Percentiles rank a stretch among this genome's conserved stretches.
Evolutionary conservation across 768 basidiomycete species (phyloP).

Genomic region (Panaeolus cyanescens): DNA sequence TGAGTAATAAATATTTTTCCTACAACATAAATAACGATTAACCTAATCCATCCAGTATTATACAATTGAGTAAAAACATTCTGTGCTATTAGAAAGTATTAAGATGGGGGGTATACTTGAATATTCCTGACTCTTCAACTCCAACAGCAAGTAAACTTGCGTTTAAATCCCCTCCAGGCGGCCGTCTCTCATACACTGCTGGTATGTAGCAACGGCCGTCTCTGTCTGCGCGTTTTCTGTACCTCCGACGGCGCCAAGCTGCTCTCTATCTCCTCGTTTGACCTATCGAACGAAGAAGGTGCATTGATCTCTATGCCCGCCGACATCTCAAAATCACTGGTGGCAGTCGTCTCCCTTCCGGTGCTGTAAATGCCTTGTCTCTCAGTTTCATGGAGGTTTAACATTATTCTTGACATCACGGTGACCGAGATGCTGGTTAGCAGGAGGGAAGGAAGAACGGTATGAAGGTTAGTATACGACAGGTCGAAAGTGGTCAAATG

Average conservation of each 20-base stretch:
- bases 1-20: no score
- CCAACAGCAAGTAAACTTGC: no score
- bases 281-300: neutral
- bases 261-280: neutral
- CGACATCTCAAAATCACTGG: neutral
- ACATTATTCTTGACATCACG: constrained; percentile 57
- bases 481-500: neutral
- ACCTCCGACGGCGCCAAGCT: neutral
- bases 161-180: no score
- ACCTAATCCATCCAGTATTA: no score
- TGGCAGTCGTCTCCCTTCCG: constrained; percentile 15
- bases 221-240: neutral
- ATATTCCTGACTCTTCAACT: no score
- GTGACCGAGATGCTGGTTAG: constrained; percentile 45
- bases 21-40: no score
- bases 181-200: no score
- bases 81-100: no score
- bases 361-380: constrained; percentile 34
- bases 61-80: no score
- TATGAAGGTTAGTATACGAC: neutral
- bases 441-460: no score
- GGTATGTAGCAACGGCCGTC: neutral
- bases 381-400: constrained; percentile 51
- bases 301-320: neutral
- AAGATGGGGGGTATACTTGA: no score